Evolutionary conservation across 495 filamentous ascomycete species (phyloP).

Genomic region (Penicillium canariense): DNA sequence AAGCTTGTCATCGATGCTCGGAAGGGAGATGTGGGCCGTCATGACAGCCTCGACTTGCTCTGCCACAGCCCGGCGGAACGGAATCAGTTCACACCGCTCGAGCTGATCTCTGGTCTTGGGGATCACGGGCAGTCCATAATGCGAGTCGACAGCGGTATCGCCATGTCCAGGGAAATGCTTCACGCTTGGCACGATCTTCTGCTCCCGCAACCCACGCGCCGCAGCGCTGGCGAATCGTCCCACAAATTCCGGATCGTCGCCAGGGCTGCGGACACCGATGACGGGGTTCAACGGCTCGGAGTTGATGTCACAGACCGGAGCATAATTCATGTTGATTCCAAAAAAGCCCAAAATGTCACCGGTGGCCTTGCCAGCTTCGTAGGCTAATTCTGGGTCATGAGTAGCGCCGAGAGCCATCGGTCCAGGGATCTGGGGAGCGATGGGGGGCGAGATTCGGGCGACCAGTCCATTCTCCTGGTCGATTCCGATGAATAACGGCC

Average conservation of each 20-base stretch:
- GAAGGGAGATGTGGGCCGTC: slow-evolving; percentile 45
- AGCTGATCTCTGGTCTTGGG: slow-evolving; percentile 37
- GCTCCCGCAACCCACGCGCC: slow-evolving; percentile 37
- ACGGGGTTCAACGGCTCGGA: slow-evolving; percentile 46
- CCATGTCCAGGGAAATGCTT: slow-evolving; percentile 49
- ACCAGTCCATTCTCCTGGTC: slow-evolving; percentile 47
- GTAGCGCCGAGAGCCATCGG: slow-evolving; percentile 44
- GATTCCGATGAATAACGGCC: slow-evolving; percentile 44
- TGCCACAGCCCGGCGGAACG: slow-evolving; percentile 43
- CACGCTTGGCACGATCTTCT: slow-evolving; percentile 38
- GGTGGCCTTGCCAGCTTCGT: slow-evolving; percentile 35
- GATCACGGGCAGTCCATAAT: slow-evolving; percentile 43
- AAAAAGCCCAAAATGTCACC: slow-evolving; percentile 36
- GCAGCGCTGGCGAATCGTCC: slow-evolving; percentile 38
- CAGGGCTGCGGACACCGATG: slow-evolving; percentile 42
- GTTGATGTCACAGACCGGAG: slow-evolving; percentile 44
- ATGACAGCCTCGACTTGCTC: slow-evolving; percentile 43
- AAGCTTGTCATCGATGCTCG: slow-evolving; percentile 31
- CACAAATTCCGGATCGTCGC: slow-evolving; percentile 41
- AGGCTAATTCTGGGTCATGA: slow-evolving; percentile 37
- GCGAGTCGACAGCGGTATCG: slow-evolving; percentile 43
- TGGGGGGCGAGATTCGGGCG: slow-evolving; percentile 43
- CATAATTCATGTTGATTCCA: slow-evolving; percentile 47
- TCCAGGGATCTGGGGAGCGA: slow-evolving; percentile 41
- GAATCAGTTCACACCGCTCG: slow-evolving; percentile 40